Evolutionary conservation across 2,329 filamentous ascomycete genomes (phyloP).

Genomic region (Xylaria hypoxylon): DNA sequence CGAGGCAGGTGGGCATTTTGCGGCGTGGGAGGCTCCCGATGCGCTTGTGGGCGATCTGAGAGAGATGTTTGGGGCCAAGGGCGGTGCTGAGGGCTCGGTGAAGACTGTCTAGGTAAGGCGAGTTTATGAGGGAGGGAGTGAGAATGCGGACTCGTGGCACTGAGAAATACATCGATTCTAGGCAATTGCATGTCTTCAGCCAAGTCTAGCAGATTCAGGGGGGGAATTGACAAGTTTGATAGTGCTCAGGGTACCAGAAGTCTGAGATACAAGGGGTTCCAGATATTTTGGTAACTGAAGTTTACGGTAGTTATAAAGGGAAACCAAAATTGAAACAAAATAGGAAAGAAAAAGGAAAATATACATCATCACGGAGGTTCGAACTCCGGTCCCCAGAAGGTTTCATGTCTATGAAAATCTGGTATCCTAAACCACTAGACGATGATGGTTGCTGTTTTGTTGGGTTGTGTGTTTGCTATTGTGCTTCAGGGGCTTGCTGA

Average conservation of each 20-base stretch:
- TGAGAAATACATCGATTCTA: no score
- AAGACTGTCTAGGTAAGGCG: slow-evolving; percentile 17
- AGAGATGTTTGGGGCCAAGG: slow-evolving; percentile 60
- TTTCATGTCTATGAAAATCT: slow-evolving; percentile 26
- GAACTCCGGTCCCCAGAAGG: slow-evolving; percentile 31
- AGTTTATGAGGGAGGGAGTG: not conserved
- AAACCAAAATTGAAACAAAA: not conserved
- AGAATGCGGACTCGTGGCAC: not conserved
- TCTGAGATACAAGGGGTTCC: no score
- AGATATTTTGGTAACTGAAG: no score
- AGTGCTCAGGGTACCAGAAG: no score
- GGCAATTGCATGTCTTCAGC: no score
- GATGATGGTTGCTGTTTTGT: slow-evolving; percentile 19
- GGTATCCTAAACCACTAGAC: slow-evolving; percentile 38
- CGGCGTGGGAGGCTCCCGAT: slow-evolving; percentile 62
- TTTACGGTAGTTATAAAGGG: not conserved
- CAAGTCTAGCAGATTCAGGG: no score
- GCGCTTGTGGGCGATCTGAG: slow-evolving; percentile 58
- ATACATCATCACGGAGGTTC: slow-evolving; percentile 33
- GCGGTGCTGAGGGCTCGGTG: slow-evolving; percentile 46
- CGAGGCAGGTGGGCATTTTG: slow-evolving; percentile 61
- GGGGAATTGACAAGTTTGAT: no score
- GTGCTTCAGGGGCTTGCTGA: not conserved
- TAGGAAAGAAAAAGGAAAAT: not conserved
- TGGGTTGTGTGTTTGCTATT: not conserved